Base-by-base conservation (phyloP, 2,329 filamentous ascomycete genomes). In the Neofusicoccum cordaticola region DNA sequence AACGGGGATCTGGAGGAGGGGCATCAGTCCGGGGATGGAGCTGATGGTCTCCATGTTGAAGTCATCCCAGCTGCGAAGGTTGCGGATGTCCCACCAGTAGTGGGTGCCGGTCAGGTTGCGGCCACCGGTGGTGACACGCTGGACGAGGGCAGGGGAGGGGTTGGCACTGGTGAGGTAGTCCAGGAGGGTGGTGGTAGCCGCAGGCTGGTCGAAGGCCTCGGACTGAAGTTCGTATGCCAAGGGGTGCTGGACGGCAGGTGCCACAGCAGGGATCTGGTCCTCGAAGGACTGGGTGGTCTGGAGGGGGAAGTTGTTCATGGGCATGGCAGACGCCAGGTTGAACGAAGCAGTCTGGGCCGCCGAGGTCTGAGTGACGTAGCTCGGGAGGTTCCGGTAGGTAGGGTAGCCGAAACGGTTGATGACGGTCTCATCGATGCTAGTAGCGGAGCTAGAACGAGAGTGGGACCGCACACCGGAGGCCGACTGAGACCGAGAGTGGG, bases 71-170 rank as follows among this genome's bases (percentile, higher is more conserved):
- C 88, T 85, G 67, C 91, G 88, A 69, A 97, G 83, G 75, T 96
- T 94, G 70, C 94, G 90, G 65, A 96, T 85, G 73, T 98, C 94
- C 91, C 92, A 97, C 94, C 94, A 98, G 78, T 94, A 97, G 80
- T 96, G 88, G 15, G 57, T 56, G 76, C 89, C 92, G 71, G 85
- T 89, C 78, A 84, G 85, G 72, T 84, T 88, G 75, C 87, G 90
- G 68, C 83, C 86, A 79, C 88, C 75, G 74, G 90, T 88, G 66
- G 90, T 91, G 69, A 94, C 86, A 69, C 89, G 90, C 72, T 90
- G 90, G 42, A 96, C 92, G 39, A 97, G 83, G 45, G 90, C 89
- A 17, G 93, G 90, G 22, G 92, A 89, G 19, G 93, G 93, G 73
- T 96, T 97, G 66, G 90, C 80, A 0, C 85, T 82, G 2, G 90